Percentiles rank a stretch among this genome's conserved stretches.
phyloP scores from a whole-genome alignment of 176 grass and related monocot species.

The Raddia distichophylla region DNA sequence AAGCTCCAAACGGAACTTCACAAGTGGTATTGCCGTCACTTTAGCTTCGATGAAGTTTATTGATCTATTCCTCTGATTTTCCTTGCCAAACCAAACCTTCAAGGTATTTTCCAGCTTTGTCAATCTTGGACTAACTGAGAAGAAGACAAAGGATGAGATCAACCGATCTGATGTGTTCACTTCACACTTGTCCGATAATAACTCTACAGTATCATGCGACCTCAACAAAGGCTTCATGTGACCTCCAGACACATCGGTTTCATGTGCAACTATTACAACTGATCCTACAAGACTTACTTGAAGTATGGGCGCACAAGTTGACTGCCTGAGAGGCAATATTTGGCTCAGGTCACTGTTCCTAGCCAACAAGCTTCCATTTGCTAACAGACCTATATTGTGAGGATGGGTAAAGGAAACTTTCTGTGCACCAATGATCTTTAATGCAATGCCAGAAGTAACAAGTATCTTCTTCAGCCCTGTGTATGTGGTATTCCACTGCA shows the following conservation, averaged over 20 bases:
- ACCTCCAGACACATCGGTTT: slow-evolving; percentile 37
- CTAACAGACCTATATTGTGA: slow-evolving; percentile 79
- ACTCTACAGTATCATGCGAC: slow-evolving; percentile 58
- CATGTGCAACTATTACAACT: slow-evolving; percentile 50
- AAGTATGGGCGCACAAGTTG: slow-evolving; percentile 67
- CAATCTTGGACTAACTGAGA: slow-evolving; percentile 68
- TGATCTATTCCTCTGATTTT: slow-evolving; percentile 39
- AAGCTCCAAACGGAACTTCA: slow-evolving; percentile 77
- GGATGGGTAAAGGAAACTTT: slow-evolving; percentile 66
- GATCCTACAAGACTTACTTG: slow-evolving; percentile 65
- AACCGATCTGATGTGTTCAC: slow-evolving; percentile 33
- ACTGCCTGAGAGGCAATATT: slow-evolving; percentile 56
- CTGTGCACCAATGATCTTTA: slow-evolving; percentile 75
- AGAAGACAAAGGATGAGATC: slow-evolving; percentile 71
- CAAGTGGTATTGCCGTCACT: slow-evolving; percentile 49
- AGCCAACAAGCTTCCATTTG: slow-evolving; percentile 71
- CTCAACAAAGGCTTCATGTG: slow-evolving; percentile 45
- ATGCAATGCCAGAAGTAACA: slow-evolving; percentile 58
- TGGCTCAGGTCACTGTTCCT: slow-evolving; percentile 37
- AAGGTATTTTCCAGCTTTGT: slow-evolving; percentile 58
- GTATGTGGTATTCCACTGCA: slow-evolving; percentile 69
- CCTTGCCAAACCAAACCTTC: slow-evolving; percentile 52
- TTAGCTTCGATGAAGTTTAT: slow-evolving; percentile 69
- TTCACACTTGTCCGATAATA: slow-evolving; percentile 63
- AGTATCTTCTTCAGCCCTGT: slow-evolving; percentile 68